Base-by-base conservation (phyloP, 2,329 filamentous ascomycete genomes). In the Aspergillus sp. region DNA sequence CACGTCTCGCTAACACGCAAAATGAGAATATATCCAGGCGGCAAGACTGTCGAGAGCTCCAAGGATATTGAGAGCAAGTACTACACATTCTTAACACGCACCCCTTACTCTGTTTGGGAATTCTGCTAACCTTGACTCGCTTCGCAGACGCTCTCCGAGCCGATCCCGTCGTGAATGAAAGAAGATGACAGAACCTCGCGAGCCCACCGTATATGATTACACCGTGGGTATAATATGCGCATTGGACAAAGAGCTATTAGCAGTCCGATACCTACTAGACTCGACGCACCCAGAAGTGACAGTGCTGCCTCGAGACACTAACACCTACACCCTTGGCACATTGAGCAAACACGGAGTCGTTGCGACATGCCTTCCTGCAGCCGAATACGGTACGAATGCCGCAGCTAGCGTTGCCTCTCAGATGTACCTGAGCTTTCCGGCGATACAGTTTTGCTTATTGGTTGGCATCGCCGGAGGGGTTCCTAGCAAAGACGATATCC, bases 211-310 rank as follows among this genome's bases (percentile, higher is more conserved):
- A 19, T 19, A 19, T 19, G 34, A 41, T 11, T 76, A 75, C 50
- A 65, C 61, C 48, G 66, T 76, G 8, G 74, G 68, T 0, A 71
- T 71, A 49, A 64, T 76, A 7, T 74, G 69, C 41, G 70, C 72
- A 25, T 59, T 73, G 28, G 60, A 57, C 2, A 57, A 64, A 13
- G 72, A 76, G 56, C 61, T 72, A 7, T 53, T 68, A 43, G 72
- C 72, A 7, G 70, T 72, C 1, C 66, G 66, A 43, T 62, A 61
- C 9, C 49, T 68, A 13, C 69, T 74, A 28, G 71, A 74, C 53
- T 47, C 67, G 51, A 34, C 53, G 25, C 65, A 71, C 57, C 61
- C 7, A 57, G 60, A 19, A 19, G 19, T 19, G 19, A 19, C 19
- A 19, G 19, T n/a, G 51, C 63, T 49, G 6, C 51, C 23, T 7